A percentile compares a stretch with the other conserved stretches of the same genome.
These are phyloP conservation scores for Colletotrichum lentis DNA, from an alignment of 2,329 filamentous ascomycete species.

Conservation along the genomic window DNA sequence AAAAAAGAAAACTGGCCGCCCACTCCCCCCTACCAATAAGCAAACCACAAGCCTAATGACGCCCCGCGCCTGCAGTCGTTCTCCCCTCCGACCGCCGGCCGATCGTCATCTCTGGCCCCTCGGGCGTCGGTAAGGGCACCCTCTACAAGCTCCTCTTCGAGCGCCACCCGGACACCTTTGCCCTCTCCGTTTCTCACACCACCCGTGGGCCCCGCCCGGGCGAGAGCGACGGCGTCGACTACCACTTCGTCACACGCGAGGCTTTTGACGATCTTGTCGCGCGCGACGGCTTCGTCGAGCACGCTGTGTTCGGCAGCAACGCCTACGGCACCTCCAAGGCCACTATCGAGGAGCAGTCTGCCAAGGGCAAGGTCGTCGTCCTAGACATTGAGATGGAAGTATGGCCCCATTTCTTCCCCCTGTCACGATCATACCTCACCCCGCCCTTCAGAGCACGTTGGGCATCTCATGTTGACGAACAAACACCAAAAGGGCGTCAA, in stretches of 20 bases:
- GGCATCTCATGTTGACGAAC: slow-evolving; percentile 47
- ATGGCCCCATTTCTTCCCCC: slow-evolving; percentile 37
- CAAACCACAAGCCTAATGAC: slow-evolving; percentile 5
- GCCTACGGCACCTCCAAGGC: slow-evolving; percentile 84
- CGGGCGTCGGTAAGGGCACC: slow-evolving; percentile 83
- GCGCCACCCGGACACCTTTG: slow-evolving; percentile 59
- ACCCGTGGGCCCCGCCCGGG: slow-evolving; percentile 79
- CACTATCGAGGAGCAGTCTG: slow-evolving; percentile 78
- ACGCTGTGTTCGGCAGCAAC: slow-evolving; percentile 84
- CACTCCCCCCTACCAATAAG: not conserved
- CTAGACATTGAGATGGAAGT: slow-evolving; percentile 98
- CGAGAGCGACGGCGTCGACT: slow-evolving; percentile 80
- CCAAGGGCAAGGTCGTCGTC: slow-evolving; percentile 77
- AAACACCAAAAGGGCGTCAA: slow-evolving; percentile 71
- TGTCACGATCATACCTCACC: not conserved
- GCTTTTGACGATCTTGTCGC: slow-evolving; percentile 73
- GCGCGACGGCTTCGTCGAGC: slow-evolving; percentile 82
- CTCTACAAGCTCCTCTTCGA: slow-evolving; percentile 77
- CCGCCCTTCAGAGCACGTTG: not conserved
- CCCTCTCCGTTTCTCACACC: slow-evolving; percentile 75
- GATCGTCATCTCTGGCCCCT: slow-evolving; percentile 81
- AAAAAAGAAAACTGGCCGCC: too few species aligned
- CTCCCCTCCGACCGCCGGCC: slow-evolving; percentile 63
- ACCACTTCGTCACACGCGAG: slow-evolving; percentile 76
- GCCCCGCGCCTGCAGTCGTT: slow-evolving; percentile 26